phyloP scores from a whole-genome alignment of 192 early-diverging fungal genomes.

The Spizellomyces sp. region DNA sequence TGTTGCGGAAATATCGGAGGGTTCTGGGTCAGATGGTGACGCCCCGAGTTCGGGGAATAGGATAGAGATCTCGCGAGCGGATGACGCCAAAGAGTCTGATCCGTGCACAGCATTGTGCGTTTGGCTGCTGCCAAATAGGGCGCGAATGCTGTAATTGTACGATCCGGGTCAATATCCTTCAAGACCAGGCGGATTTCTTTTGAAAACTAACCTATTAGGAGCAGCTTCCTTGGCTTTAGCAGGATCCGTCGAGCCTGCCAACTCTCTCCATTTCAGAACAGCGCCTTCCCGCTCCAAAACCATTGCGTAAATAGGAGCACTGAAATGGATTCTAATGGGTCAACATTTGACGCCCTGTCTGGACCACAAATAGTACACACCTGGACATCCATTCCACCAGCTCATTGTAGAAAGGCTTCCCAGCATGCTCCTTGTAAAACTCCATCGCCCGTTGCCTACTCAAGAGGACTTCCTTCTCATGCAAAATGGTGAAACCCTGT shows the following conservation, averaged over 20 bases:
- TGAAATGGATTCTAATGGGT: conserved; percentile 1
- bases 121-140: conserved; percentile 52
- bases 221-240: conserved; percentile 52
- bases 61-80: conserved; percentile 50
- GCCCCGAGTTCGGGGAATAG: conserved; percentile 30
- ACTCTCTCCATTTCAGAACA: conserved; percentile 45
- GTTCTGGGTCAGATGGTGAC: too few relatives aligned
- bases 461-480: conserved; percentile 43
- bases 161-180: conserved; percentile 60
- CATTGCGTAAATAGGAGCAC: conserved; percentile 35
- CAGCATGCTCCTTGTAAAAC: conserved; percentile 54
- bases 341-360: background rate
- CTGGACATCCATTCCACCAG: conserved; percentile 58
- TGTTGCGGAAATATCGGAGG: too few relatives aligned
- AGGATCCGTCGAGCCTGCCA: conserved; percentile 59
- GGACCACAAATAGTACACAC: conserved; percentile 2
- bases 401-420: conserved; percentile 48
- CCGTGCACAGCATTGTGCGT: conserved; percentile 60
- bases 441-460: conserved; percentile 41
- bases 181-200: conserved; percentile 48
- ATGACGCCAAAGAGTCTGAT: conserved; percentile 53
- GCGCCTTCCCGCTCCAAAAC: conserved; percentile 45
- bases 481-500: conserved; percentile 46
- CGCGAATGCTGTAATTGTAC: conserved; percentile 39
- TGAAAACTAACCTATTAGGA: conserved; percentile 53